A percentile compares a stretch with the other conserved stretches of the same genome.
These are phyloP conservation scores for Jaapia argillacea DNA, from an alignment of 768 basidiomycete genomes.

Conservation along the genomic window DNA sequence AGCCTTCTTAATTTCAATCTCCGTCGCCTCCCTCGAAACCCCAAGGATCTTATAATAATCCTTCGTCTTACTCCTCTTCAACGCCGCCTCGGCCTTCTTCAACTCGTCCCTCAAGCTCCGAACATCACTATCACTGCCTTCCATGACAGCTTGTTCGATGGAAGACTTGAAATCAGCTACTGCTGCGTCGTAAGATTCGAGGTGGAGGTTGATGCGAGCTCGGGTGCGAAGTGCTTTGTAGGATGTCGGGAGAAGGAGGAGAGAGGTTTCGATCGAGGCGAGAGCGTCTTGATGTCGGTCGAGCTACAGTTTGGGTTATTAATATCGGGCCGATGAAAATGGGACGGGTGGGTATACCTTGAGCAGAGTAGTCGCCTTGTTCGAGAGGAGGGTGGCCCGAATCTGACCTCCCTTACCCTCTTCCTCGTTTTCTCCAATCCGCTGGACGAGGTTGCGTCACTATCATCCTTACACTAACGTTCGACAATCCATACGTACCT, in stretches of 20 bases:
- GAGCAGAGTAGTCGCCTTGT: constrained; percentile 72
- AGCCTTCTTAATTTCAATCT: constrained; percentile 80
- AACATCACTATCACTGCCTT: constrained; percentile 55
- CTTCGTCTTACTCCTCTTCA: constrained; percentile 85
- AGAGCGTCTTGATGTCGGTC: constrained; percentile 60
- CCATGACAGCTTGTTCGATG: constrained; percentile 58
- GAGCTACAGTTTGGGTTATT: constrained; percentile 30
- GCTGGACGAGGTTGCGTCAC: constrained; percentile 23
- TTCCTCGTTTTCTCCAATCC: constrained; percentile 54
- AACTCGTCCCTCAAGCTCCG: constrained; percentile 55
- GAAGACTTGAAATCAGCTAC: constrained; percentile 75
- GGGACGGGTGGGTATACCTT: constrained; percentile 35
- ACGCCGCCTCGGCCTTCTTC: constrained; percentile 69
- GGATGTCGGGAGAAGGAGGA: constrained; percentile 48
- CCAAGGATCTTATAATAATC: constrained; percentile 81
- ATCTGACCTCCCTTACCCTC: constrained; percentile 77
- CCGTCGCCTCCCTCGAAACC: constrained; percentile 48
- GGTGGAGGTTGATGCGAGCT: constrained; percentile 65
- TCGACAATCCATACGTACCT: constrained; percentile 27
- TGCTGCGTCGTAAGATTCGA: constrained; percentile 64
- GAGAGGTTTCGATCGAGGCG: constrained; percentile 57
- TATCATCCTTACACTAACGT: neutral
- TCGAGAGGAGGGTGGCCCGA: constrained; percentile 70
- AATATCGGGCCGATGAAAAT: neutral
- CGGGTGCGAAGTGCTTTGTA: constrained; percentile 86